A percentile compares a stretch with the other conserved stretches of the same genome.
phyloP scores from a whole-genome alignment of 768 basidiomycete genomes.

The Kwoniella sp. region DNA sequence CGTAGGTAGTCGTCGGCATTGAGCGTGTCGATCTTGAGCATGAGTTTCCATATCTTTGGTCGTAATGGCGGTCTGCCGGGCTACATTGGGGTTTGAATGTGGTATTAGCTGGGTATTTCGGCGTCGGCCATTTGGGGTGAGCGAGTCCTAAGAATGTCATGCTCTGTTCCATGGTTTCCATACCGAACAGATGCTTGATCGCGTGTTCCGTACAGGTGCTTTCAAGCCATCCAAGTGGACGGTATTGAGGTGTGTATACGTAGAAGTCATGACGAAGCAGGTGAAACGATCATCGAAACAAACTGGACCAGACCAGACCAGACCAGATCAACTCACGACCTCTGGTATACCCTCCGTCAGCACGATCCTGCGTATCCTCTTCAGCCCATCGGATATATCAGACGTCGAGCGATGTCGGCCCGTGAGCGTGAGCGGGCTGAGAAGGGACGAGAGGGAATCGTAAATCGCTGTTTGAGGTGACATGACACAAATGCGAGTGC shows the following conservation, averaged over 20 bases:
- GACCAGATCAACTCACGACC: conserved; percentile 65
- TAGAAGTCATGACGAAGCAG: too few relatives aligned
- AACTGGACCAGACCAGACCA: conserved; percentile 8
- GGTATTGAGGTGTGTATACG: too few relatives aligned
- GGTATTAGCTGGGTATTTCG: too few relatives aligned
- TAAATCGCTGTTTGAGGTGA: conserved; percentile 25
- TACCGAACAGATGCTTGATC: too few relatives aligned
- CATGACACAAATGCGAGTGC: too few relatives aligned
- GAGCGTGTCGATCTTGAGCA: conserved; percentile 77
- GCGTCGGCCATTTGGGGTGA: too few relatives aligned
- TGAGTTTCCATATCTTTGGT: conserved; percentile 81
- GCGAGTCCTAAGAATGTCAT: conserved; percentile 5
- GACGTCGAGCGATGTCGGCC: conserved; percentile 37
- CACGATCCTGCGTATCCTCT: conserved; percentile 81
- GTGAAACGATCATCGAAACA: neutral
- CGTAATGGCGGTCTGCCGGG: conserved; percentile 34
- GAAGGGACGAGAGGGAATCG: conserved; percentile 26
- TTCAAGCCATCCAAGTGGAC: too few relatives aligned
- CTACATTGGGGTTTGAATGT: neutral
- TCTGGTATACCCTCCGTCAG: conserved; percentile 86
- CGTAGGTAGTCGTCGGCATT: conserved; percentile 64
- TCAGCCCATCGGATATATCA: conserved; percentile 78
- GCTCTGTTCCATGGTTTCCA: too few relatives aligned
- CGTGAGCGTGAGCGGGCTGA: conserved; percentile 21
- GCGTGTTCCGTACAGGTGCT: too few relatives aligned